Conservation (phyloP, 1,284 basidiomycete species). For the Trichosporon sp. region DNA sequence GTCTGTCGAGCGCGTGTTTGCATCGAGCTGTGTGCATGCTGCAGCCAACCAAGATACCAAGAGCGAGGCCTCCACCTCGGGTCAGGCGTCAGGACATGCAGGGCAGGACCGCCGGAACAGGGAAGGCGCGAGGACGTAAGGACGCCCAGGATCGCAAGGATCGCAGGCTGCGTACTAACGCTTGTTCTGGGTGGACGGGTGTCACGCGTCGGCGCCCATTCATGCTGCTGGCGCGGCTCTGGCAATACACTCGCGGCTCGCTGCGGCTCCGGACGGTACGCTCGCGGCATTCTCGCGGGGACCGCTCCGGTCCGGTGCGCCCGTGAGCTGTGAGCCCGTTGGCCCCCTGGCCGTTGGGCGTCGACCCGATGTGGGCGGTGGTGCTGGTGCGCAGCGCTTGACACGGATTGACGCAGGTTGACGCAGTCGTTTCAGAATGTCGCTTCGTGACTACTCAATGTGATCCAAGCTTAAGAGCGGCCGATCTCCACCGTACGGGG, state of each 20-base stretch:
- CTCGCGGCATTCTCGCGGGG: not conserved
- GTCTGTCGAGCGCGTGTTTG: not conserved
- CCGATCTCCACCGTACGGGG: not conserved
- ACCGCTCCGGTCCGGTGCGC: too few relatives aligned
- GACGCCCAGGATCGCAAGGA: too few relatives aligned
- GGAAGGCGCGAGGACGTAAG: too few relatives aligned
- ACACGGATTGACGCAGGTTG: not conserved
- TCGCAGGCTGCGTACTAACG: not conserved
- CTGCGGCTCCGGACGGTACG: not conserved
- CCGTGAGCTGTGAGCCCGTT: too few relatives aligned
- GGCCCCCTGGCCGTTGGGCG: too few relatives aligned
- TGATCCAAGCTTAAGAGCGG: not conserved
- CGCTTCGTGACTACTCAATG: not conserved
- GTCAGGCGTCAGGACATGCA: not conserved
- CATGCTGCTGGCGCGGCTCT: too few relatives aligned
- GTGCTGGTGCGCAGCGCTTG: too few relatives aligned
- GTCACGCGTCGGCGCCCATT: not conserved
- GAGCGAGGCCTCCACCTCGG: not conserved
- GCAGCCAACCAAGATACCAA: not conserved
- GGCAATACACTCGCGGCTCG: not conserved
- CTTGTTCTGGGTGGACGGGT: not conserved
- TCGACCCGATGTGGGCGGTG: too few relatives aligned
- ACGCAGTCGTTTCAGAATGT: not conserved
- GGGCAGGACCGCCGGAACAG: not conserved
- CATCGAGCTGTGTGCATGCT: not conserved